Conservation (phyloP, 495 filamentous ascomycete genomes). For the Penicillium tannophilum region DNA sequence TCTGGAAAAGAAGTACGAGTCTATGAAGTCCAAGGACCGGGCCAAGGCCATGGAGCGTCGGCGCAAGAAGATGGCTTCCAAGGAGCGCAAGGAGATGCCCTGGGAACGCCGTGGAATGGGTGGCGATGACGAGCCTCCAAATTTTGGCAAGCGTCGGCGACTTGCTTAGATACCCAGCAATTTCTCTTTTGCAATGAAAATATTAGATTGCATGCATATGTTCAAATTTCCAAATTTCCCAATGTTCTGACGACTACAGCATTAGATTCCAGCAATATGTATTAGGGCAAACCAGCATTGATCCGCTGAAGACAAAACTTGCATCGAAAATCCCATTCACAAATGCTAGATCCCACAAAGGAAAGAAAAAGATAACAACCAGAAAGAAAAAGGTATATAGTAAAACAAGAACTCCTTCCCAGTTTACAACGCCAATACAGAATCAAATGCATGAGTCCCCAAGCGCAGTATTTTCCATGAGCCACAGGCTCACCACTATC, state of each 20-base stretch:
- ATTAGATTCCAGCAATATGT: slow-evolving; percentile 11
- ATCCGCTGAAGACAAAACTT: slow-evolving; percentile 1
- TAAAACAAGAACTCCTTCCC: slow-evolving; percentile 15
- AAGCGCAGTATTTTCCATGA: slow-evolving; percentile 14
- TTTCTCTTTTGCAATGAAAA: slow-evolving; percentile 5
- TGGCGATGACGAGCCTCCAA: slow-evolving; percentile 18
- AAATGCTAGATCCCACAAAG: slow-evolving; percentile 25
- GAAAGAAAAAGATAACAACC: slow-evolving; percentile 16
- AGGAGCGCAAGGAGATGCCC: slow-evolving; percentile 82
- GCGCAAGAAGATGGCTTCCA: slow-evolving; percentile 78
- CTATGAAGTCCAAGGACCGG: slow-evolving; percentile 78
- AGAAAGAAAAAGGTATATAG: slow-evolving; percentile 30
- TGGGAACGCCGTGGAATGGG: slow-evolving; percentile 56
- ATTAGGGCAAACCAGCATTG: slow-evolving; percentile 5
- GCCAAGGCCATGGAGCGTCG: slow-evolving; percentile 78
- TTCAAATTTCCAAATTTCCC: not conserved
- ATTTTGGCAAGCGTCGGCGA: slow-evolving; percentile 37
- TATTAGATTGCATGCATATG: not conserved
- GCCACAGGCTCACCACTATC: slow-evolving; percentile 23
- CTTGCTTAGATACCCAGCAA: slow-evolving; percentile 26
- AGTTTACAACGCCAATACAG: slow-evolving; percentile 19
- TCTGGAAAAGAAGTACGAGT: slow-evolving; percentile 73
- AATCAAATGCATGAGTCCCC: slow-evolving; percentile 20
- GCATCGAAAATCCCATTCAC: slow-evolving; percentile 14
- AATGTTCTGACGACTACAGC: slow-evolving; percentile 1